phyloP scores from a whole-genome alignment of 495 filamentous ascomycete species.

The Peziza echinospora region DNA sequence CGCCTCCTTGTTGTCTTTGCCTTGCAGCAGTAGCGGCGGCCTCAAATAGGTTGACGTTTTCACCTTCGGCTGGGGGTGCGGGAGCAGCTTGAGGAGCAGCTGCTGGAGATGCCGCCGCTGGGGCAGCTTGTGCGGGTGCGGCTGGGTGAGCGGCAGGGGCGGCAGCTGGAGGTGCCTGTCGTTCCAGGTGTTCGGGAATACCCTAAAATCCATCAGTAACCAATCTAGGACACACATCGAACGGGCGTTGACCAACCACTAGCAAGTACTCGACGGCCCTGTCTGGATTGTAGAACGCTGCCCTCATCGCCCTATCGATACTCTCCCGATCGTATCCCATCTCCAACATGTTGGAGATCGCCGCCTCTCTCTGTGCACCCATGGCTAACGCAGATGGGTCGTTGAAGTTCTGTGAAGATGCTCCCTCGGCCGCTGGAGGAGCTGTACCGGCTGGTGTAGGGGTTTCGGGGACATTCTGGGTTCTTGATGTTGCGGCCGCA shows the following conservation, averaged over 20 bases:
- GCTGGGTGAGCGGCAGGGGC: constrained; percentile 23
- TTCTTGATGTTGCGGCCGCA: constrained; percentile 13
- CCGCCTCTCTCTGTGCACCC: constrained; percentile 56
- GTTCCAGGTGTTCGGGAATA: constrained; percentile 64
- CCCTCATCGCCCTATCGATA: constrained; percentile 83
- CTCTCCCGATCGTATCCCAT: constrained; percentile 83
- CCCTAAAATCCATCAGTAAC: constrained; percentile 34
- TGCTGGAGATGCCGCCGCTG: constrained; percentile 21
- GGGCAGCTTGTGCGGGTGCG: constrained; percentile 12
- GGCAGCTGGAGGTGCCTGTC: constrained; percentile 24
- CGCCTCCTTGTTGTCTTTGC: constrained; percentile 28
- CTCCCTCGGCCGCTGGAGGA: constrained; percentile 18
- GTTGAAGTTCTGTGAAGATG: constrained; percentile 29
- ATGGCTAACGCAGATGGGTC: constrained; percentile 67
- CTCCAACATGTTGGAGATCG: constrained; percentile 85
- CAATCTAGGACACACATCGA: background rate
- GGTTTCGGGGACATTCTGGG: constrained; percentile 36
- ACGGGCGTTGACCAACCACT: constrained; percentile 35
- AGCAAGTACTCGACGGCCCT: constrained; percentile 91
- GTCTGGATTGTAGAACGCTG: constrained; percentile 89
- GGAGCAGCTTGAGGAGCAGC: constrained; percentile 22
- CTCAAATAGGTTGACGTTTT: constrained; percentile 77
- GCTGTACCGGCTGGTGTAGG: constrained; percentile 31
- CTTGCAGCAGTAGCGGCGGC: constrained; percentile 38
- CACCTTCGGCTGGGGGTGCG: constrained; percentile 37